phyloP scores from a whole-genome alignment of 2,329 filamentous ascomycete genomes.

The Tolypocladium ophioglossoides region DNA sequence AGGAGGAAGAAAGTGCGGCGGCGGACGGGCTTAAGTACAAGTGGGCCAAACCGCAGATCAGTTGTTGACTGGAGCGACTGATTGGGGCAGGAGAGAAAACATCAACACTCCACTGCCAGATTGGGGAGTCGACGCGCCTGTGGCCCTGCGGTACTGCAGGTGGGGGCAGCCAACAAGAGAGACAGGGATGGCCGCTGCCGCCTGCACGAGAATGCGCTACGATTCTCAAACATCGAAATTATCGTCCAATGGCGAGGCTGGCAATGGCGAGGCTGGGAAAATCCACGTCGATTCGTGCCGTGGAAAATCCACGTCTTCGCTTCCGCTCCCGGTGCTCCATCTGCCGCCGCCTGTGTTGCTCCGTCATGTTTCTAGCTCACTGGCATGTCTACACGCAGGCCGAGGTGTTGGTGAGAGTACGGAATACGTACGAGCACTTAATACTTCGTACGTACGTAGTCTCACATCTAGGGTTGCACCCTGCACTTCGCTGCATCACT shows the following conservation, averaged over 20 bases:
- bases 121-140: background rate
- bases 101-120: background rate
- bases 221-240: background rate
- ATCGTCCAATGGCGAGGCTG: background rate
- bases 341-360: background rate
- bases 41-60: slow-evolving; percentile 27
- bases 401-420: background rate
- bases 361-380: background rate
- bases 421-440: no score
- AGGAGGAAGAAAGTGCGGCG: slow-evolving; percentile 14
- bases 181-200: no score
- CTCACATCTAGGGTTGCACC: background rate
- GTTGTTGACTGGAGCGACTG: slow-evolving; percentile 9
- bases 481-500: no score
- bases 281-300: background rate
- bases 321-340: background rate
- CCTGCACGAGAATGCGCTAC: no score
- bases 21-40: slow-evolving; percentile 26
- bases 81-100: background rate
- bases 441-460: background rate
- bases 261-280: background rate
- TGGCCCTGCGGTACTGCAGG: background rate
- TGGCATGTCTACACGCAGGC: no score
- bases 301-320: background rate
- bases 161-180: background rate